Base-by-base conservation (phyloP, 208 protist genomes). In the Porcisia deanei region DNA sequence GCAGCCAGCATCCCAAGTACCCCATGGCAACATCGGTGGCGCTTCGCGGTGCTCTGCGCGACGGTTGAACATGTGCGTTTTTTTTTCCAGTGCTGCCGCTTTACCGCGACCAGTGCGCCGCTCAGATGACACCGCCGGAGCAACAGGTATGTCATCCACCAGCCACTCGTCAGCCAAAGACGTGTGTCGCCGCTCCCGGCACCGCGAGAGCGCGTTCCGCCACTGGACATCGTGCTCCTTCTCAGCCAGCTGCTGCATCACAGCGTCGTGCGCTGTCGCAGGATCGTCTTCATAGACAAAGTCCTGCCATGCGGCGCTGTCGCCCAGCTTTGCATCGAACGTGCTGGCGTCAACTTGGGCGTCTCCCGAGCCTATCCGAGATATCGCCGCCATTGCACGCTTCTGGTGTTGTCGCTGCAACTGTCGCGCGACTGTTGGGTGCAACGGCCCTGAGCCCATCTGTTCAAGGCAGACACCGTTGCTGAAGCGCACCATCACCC, bases 251-350 rank as follows among this genome's bases (percentile, higher is more conserved):
- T 80, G 69, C 57, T 71, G 57, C 85, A 89, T 89, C 10, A 79
- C 69, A 16, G 37, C 75, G 34, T 84, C 83, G 73, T 92, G 88
- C 1, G 69, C 83, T 4, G 61, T 60, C 1, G 55, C 43, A 16
- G 88, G 88, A 65, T 92, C 88, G 58, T 92, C 88, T 41, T 72
- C 77, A 60, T 82, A 87, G 22, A 76, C 39, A 59, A 57, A 66
- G 73, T 81, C 41, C n/a, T 49, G 25, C 53, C 58, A 54, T n/a
- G 18, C 58, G n/a, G 34, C 45, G 37, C 3, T 39, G n/a, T 63
- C 71, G 16, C 34, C 58, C 20, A 45, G 14, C 8, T 57, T 10
- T 16, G 47, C 41, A 58, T 3, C 30, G 14, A 25, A 8, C 14
- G n/a, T 43, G 14, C 16, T 8, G 6, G 49, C 45, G 66, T 30